phyloP scores from a whole-genome alignment of 1,284 basidiomycete species.

The Rhodotorula sp. region DNA sequence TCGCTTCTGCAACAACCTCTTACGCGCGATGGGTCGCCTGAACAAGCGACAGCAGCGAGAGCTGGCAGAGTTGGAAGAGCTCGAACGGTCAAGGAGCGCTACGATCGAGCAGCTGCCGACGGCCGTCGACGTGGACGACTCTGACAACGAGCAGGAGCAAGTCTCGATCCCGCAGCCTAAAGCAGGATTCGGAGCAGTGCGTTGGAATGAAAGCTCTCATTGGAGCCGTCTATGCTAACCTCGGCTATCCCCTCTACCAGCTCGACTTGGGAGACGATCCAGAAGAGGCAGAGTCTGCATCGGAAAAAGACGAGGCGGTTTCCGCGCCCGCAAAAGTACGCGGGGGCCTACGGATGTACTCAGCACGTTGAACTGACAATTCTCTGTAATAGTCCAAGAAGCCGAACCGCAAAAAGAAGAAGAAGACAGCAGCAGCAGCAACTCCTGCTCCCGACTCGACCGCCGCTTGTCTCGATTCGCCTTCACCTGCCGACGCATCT shows the following conservation, averaged over 20 bases:
- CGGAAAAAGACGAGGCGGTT: conserved; percentile 39
- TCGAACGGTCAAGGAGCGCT: conserved; percentile 8
- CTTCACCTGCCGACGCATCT: neutral
- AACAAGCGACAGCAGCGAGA: conserved; percentile 84
- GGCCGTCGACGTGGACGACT: conserved; percentile 15
- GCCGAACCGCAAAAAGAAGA: conserved; percentile 57
- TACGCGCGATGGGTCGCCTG: conserved; percentile 50
- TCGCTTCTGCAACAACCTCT: neutral
- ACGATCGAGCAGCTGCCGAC: neutral
- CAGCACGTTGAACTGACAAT: neutral
- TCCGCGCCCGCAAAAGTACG: neutral
- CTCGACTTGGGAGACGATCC: conserved; percentile 43
- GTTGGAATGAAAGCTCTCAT: neutral
- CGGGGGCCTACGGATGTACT: accelerated
- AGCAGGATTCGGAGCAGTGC: conserved; percentile 31
- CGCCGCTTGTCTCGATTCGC: neutral
- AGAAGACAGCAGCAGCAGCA: conserved; percentile 47
- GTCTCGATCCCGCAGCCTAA: neutral
- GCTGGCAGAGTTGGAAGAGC: conserved; percentile 61
- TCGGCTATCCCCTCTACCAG: neutral
- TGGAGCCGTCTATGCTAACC: neutral
- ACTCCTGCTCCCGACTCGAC: conserved; percentile 3
- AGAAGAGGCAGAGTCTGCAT: conserved; percentile 46
- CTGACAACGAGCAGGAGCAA: neutral
- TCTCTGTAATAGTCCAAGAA: conserved; percentile 46